Evolutionary conservation across 768 basidiomycete genomes (phyloP).

Genomic region (Naganishia vishniacii): DNA sequence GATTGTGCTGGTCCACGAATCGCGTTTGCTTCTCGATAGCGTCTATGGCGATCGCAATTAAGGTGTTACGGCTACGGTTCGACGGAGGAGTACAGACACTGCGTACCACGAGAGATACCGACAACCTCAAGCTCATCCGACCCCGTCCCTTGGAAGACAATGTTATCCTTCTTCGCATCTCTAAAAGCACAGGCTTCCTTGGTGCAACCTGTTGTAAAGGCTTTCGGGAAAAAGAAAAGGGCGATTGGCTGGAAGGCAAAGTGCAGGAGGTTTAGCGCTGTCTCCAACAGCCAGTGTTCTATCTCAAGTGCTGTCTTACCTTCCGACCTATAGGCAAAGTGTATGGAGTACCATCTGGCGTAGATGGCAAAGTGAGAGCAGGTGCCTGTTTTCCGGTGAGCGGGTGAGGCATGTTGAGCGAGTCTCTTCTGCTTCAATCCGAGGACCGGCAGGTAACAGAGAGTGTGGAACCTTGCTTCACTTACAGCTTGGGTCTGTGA

Average conservation of each 20-base stretch:
- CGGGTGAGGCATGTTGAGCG: conserved; percentile 48
- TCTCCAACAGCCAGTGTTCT: too few relatives aligned
- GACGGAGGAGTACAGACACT: background rate
- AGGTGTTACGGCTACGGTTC: too few relatives aligned
- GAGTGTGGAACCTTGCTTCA: too few relatives aligned
- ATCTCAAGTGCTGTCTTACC: conserved; percentile 21
- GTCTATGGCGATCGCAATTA: conserved; percentile 49
- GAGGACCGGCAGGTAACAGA: too few relatives aligned
- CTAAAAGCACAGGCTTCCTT: conserved; percentile 76
- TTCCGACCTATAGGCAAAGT: conserved; percentile 52
- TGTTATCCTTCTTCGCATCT: conserved; percentile 64
- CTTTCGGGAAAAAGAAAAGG: conserved; percentile 59
- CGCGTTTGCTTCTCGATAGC: conserved; percentile 65
- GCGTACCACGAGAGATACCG: conserved; percentile 59
- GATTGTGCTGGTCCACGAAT: conserved; percentile 58
- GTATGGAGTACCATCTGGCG: conserved; percentile 61
- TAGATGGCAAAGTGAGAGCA: conserved; percentile 57
- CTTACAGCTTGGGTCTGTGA: too few relatives aligned
- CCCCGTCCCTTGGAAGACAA: conserved; percentile 55
- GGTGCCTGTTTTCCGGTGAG: conserved; percentile 66
- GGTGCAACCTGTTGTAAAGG: conserved; percentile 72
- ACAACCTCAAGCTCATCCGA: conserved; percentile 60
- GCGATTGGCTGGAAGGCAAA: conserved; percentile 56
- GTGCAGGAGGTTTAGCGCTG: background rate
- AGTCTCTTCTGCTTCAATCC: too few relatives aligned